These are phyloP conservation scores for Spencermartinsiella ligniputridi DNA, from an alignment of 1,139 yeast species.

Conservation along the genomic window DNA sequence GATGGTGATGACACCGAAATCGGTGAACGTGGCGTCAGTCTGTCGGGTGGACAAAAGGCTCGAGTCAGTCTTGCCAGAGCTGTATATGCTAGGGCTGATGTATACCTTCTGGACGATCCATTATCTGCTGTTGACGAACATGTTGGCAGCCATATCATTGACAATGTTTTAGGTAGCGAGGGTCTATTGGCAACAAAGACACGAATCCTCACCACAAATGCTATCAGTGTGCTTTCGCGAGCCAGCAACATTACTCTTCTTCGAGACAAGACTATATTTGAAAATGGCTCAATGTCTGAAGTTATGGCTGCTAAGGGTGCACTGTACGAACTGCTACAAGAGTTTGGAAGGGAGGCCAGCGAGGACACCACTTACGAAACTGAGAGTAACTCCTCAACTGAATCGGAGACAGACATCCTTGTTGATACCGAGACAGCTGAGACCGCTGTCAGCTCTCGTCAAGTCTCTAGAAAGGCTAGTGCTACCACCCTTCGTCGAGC, in stretches of 20 bases:
- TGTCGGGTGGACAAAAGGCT: constrained; percentile 91
- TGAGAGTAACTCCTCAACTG: constrained; percentile 1
- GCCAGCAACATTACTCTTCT: constrained; percentile 61
- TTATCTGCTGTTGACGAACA: constrained; percentile 84
- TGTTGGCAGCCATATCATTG: constrained; percentile 65
- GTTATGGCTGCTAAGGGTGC: constrained; percentile 25
- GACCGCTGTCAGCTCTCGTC: constrained; percentile 12
- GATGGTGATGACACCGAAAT: constrained; percentile 83
- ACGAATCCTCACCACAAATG: constrained; percentile 73
- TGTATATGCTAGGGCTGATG: constrained; percentile 78
- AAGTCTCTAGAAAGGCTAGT: constrained; percentile 19
- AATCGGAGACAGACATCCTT: constrained; percentile 1
- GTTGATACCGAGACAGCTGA: constrained; percentile 10
- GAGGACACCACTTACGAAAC: constrained; percentile 4
- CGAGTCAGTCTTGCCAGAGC: constrained; percentile 83
- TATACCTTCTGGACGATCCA: constrained; percentile 73
- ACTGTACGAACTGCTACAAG: constrained; percentile 29
- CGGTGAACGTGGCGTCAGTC: constrained; percentile 85
- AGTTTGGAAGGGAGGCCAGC: constrained; percentile 33
- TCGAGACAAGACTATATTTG: constrained; percentile 52
- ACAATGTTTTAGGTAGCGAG: constrained; percentile 52
- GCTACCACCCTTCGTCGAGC: constrained; percentile 62
- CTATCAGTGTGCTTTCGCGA: constrained; percentile 64
- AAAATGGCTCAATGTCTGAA: constrained; percentile 27
- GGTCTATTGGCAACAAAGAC: constrained; percentile 73